A percentile compares a stretch with the other conserved stretches of the same genome.
Conservation (phyloP, 1,139 yeast genomes). For the Zygoascus sp. region DNA sequence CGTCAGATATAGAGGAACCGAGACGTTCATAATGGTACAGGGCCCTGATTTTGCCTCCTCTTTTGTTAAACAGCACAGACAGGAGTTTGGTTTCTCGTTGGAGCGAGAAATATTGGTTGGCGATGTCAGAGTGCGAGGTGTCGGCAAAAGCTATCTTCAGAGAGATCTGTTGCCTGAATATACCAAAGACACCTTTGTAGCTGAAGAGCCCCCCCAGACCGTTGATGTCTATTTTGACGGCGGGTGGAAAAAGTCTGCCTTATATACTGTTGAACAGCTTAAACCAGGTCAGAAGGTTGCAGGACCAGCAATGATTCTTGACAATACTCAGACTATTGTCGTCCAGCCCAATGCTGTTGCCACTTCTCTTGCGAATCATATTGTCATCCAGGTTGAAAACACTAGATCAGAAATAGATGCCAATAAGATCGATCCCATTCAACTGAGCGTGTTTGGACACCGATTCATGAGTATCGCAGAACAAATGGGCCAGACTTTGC, state of each 20-base stretch:
- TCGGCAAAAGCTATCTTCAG: conserved; percentile 42
- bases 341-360: conserved; percentile 72
- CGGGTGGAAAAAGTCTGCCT: conserved; percentile 50
- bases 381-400: conserved; percentile 41
- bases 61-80: conserved; percentile 50
- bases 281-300: conserved; percentile 48
- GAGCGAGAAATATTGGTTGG: conserved; percentile 67
- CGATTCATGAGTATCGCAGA: conserved; percentile 87
- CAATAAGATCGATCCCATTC: conserved; percentile 57
- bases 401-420: conserved; percentile 1
- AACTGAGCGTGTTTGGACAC: conserved; percentile 74
- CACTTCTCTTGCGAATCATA: conserved; percentile 55
- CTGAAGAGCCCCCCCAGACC: conserved; percentile 21
- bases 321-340: conserved; percentile 80
- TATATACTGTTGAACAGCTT: conserved; percentile 50
- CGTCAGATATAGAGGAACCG: conserved; percentile 82
- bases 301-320: conserved; percentile 85
- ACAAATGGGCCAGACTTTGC: conserved; percentile 80
- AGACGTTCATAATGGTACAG: conserved; percentile 70
- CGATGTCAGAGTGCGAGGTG: conserved; percentile 71
- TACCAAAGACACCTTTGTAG: conserved; percentile 9
- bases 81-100: conserved; percentile 68
- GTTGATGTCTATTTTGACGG: conserved; percentile 45
- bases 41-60: conserved; percentile 36
- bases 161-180: conserved; percentile 23